Conservation (phyloP, 345 rosid species). For the Odontarrhena argentea region DNA sequence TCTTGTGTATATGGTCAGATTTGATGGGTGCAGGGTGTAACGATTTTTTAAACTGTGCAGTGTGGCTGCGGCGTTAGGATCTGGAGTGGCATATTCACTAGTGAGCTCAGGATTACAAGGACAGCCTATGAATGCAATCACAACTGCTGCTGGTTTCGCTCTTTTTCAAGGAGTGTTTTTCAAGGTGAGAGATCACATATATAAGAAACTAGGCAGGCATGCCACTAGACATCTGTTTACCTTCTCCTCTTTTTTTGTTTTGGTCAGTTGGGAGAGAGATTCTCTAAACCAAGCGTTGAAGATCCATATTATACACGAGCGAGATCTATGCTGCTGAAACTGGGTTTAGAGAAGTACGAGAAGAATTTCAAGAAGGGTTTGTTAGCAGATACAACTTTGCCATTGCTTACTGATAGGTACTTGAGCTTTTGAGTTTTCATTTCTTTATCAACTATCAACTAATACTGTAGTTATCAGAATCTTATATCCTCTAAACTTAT, state of each 20-base stretch:
- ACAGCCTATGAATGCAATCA: slow-evolving; percentile 64
- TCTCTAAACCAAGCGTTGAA: slow-evolving; percentile 60
- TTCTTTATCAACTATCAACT: slow-evolving; percentile 11
- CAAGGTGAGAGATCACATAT: slow-evolving; percentile 54
- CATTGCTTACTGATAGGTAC: slow-evolving; percentile 90
- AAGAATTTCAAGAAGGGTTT: slow-evolving; percentile 90
- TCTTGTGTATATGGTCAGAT: neutral
- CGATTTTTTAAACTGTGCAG: slow-evolving; percentile 48
- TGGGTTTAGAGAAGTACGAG: slow-evolving; percentile 88
- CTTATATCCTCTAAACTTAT: neutral
- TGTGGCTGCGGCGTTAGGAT: slow-evolving; percentile 95
- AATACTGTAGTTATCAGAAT: neutral
- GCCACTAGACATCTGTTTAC: neutral
- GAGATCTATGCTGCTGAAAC: slow-evolving; percentile 62
- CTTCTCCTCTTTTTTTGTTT: neutral
- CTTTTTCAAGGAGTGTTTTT: slow-evolving; percentile 79
- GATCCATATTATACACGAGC: slow-evolving; percentile 59
- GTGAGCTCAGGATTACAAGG: slow-evolving; percentile 86
- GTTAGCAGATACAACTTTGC: slow-evolving; percentile 78
- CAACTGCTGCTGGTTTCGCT: slow-evolving; percentile 80
- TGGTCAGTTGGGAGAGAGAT: slow-evolving; percentile 72
- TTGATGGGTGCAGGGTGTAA: neutral
- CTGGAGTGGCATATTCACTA: slow-evolving; percentile 79
- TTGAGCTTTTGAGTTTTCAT: slow-evolving; percentile 11
- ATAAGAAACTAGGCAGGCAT: slow-evolving; percentile 9